phyloP scores from a whole-genome alignment of 2,329 filamentous ascomycete species.

The Plectosphaerella cucumerina region DNA sequence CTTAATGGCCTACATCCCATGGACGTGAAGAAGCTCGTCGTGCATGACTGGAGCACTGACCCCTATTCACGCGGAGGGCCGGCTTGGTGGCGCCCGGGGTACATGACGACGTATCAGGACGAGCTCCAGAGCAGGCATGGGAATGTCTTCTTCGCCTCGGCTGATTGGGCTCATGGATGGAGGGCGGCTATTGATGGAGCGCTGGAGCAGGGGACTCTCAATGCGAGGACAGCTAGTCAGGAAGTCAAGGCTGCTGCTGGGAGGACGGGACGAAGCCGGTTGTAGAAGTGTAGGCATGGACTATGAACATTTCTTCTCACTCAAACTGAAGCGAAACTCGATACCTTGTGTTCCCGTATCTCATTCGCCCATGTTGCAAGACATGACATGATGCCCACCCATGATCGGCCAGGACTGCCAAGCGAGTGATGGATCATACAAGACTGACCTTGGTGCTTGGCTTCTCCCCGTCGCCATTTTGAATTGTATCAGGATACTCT shows the following conservation, averaged over 20 bases:
- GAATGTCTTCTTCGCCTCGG: slow-evolving; percentile 18
- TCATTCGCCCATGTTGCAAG: too few species aligned
- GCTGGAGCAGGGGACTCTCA: slow-evolving; percentile 16
- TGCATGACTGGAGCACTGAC: slow-evolving; percentile 21
- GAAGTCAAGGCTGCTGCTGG: not conserved
- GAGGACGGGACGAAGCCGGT: not conserved
- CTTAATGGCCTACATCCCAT: slow-evolving; percentile 26
- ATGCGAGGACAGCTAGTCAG: slow-evolving; percentile 2
- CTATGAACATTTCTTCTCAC: too few species aligned
- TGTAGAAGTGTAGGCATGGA: too few species aligned
- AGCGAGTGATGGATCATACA: too few species aligned
- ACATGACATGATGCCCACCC: too few species aligned
- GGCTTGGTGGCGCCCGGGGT: slow-evolving; percentile 13
- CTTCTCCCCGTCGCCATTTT: too few species aligned
- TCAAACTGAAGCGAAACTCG: too few species aligned
- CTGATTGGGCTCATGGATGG: slow-evolving; percentile 23
- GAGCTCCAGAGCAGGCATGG: slow-evolving; percentile 20
- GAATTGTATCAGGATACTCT: too few species aligned
- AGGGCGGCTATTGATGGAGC: slow-evolving; percentile 22
- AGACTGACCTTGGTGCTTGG: too few species aligned
- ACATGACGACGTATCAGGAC: slow-evolving; percentile 17
- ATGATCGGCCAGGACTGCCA: too few species aligned
- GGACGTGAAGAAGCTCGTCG: slow-evolving; percentile 19
- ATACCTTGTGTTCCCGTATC: too few species aligned
- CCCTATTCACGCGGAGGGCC: slow-evolving; percentile 16